Conservation (phyloP, 768 basidiomycete genomes). For the Lactarius trivialis region DNA sequence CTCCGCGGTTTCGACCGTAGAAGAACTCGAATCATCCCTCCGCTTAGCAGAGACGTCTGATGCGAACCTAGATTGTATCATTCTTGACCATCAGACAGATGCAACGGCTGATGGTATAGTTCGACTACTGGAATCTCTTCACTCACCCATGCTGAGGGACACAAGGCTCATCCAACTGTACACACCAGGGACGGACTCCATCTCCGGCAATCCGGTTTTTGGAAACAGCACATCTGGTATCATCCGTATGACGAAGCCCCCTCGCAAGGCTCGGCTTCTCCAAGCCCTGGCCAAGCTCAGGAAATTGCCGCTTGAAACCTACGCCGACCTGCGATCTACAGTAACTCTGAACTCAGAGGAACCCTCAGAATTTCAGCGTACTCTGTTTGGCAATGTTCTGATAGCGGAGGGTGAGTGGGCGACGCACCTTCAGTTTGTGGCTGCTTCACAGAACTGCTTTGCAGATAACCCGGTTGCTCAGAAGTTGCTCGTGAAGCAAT, state of each 20-base stretch:
- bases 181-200: constrained; percentile 56
- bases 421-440: neutral
- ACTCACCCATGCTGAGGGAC: constrained; percentile 36
- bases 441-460: neutral
- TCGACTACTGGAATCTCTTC: constrained; percentile 39
- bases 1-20: constrained; percentile 37
- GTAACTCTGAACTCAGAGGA: constrained; percentile 42
- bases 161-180: constrained; percentile 67
- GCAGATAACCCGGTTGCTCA: constrained; percentile 68
- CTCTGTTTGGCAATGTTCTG: constrained; percentile 58
- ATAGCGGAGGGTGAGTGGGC: constrained; percentile 56
- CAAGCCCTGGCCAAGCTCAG: constrained; percentile 57
- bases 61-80: constrained; percentile 50
- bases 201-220: constrained; percentile 46
- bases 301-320: constrained; percentile 43
- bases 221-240: constrained; percentile 48
- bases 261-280: constrained; percentile 51
- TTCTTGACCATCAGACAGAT: constrained; percentile 64
- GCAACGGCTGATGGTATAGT: constrained; percentile 50
- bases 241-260: constrained; percentile 66
- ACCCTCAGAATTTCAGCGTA: constrained; percentile 42
- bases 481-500: constrained; percentile 58
- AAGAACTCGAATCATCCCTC: constrained; percentile 42
- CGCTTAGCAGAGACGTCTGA: constrained; percentile 29
- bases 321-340: constrained; percentile 33